These are phyloP conservation scores for Coniochaeta sp. DNA, from an alignment of 2,329 filamentous ascomycete genomes.

Conservation along the genomic window DNA sequence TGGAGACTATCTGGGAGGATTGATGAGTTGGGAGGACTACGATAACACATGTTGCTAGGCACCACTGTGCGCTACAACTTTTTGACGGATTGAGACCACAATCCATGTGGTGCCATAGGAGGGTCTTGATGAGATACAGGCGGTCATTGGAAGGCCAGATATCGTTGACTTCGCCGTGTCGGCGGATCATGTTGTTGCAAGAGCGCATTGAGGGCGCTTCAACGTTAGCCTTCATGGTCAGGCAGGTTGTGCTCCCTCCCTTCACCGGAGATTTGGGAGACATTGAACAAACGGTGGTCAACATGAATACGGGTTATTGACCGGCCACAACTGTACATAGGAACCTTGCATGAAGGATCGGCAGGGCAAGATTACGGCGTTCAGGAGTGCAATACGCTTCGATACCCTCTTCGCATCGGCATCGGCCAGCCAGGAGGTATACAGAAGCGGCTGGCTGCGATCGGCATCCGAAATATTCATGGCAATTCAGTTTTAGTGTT, in stretches of 20 bases:
- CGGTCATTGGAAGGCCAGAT: too few species aligned
- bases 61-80: too few species aligned
- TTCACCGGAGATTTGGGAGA: background rate
- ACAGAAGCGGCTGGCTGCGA: background rate
- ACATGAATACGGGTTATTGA: background rate
- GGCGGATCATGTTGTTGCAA: too few species aligned
- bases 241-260: too few species aligned
- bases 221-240: too few species aligned
- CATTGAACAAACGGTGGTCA: too few species aligned
- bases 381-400: slow-evolving; percentile 2
- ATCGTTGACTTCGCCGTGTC: too few species aligned
- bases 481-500: background rate
- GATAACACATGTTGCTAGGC: too few species aligned
- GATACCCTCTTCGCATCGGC: slow-evolving; percentile 7
- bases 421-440: background rate
- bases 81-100: background rate
- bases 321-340: background rate
- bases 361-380: slow-evolving; percentile 2
- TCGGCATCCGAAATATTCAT: background rate
- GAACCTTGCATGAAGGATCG: background rate
- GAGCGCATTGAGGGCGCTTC: too few species aligned
- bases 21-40: slow-evolving; percentile 35
- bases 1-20: slow-evolving; percentile 98
- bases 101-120: background rate
- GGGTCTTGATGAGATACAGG: background rate